Evolutionary conservation across 2,329 filamentous ascomycete species (phyloP), one percentile per base, ranked within the genome.

Genomic region (Proliferodiscus dingleyae): DNA sequence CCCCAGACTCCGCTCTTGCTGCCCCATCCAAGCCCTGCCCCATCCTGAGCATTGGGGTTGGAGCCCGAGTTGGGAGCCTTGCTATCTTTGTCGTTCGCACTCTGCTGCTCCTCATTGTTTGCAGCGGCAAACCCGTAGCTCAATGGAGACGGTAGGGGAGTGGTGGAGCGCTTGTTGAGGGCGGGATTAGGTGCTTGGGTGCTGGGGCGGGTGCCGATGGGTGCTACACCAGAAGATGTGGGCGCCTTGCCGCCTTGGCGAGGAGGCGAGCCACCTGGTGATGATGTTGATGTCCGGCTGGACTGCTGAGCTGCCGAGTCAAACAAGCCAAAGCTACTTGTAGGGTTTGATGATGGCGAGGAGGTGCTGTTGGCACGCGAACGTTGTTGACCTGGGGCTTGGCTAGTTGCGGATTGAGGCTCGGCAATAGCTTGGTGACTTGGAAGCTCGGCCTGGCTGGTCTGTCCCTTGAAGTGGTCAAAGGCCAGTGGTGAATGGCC

Each of bases 171-270:
- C 46, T 66, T 64, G 67, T 77, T 85, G 56, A 87, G 65, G 8
- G 75, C 73, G 26, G 78, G 74, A 59, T 82, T 83, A 24, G 72
- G 63, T 19, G 72, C 50, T 78, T 75, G 32, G 70, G 65, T 77
- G 15, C 79, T 76, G 3, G 91, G 91, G 36, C 93, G 85, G 47
- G 91, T 96, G 53, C 93, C 93, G 58, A 97, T 97, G 15, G 93
- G 91, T 18, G 89, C 91, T 43, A 97, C 89, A 4, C 85, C 75
- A 46, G 76, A 74, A 45, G 76, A 77, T 40, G 72, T 66, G 39
- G 71, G 71, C 51, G 78, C 64, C 69, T 79, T 80, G 42, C 81
- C 75, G 42, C 81, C 75, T 52, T 81, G 77, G 34, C 82, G 81
- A 44, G 89, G 87, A 33, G 89, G 87, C 5, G 89, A 94, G 32